phyloP scores from a whole-genome alignment of 257 asterid species.

The Solanum chaucha region DNA sequence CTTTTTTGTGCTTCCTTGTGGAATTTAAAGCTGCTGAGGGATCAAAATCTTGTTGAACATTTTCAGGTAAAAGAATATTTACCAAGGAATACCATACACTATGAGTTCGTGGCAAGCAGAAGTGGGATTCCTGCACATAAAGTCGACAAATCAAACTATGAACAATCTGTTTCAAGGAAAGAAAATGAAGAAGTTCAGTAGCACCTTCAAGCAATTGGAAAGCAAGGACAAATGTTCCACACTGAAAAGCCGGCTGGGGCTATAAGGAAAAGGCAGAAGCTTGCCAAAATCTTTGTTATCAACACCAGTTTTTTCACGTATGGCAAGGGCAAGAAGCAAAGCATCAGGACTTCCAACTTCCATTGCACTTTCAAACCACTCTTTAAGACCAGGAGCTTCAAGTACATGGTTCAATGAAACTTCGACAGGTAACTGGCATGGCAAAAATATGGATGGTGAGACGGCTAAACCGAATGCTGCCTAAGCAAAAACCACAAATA shows the following conservation, averaged over 20 bases:
- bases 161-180: neutral
- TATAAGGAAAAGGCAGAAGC: conserved; percentile 70
- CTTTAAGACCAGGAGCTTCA: conserved; percentile 77
- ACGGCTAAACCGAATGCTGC: neutral
- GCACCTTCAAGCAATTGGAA: conserved; percentile 80
- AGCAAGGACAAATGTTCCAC: conserved; percentile 46
- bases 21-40: conserved; percentile 31
- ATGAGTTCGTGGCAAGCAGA: conserved; percentile 90
- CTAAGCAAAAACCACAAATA: neutral
- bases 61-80: conserved; percentile 54
- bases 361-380: conserved; percentile 74
- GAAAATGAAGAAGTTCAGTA: conserved; percentile 3
- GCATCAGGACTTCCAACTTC: conserved; percentile 91
- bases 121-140: conserved; percentile 70
- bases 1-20: conserved; percentile 63
- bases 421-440: conserved; percentile 56
- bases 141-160: conserved; percentile 10
- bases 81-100: conserved; percentile 77
- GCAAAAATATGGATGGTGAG: neutral
- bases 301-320: conserved; percentile 43
- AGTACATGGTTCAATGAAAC: conserved; percentile 53
- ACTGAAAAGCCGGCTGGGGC: conserved; percentile 49
- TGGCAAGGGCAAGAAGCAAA: conserved; percentile 65
- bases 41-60: conserved; percentile 42
- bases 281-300: conserved; percentile 44